Conservation (phyloP, 2,329 filamentous ascomycete genomes). For the Coniella vitis region DNA sequence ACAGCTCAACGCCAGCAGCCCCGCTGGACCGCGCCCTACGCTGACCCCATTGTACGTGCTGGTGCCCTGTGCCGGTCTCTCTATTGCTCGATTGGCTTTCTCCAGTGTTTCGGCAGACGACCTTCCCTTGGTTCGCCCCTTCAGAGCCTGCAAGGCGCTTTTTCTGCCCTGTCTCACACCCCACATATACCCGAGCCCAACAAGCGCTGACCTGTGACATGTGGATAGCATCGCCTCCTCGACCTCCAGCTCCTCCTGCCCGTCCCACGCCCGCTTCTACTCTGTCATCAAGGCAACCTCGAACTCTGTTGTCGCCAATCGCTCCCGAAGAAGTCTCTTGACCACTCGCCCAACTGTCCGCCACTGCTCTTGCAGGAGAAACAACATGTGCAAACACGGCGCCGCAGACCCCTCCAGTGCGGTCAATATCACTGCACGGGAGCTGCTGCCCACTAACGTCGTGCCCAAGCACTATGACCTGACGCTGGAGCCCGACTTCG, state of each 20-base stretch:
- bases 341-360: constrained; percentile 28
- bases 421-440: constrained; percentile 48
- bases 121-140: not conserved
- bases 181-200: constrained; percentile 7
- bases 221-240: constrained; percentile 7
- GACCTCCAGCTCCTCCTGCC: constrained; percentile 3
- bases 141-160: not conserved
- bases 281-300: constrained; percentile 12
- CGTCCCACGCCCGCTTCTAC: constrained; percentile 10
- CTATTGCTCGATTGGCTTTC: not conserved
- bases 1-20: constrained; percentile 4
- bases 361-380: constrained; percentile 68
- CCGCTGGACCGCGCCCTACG: not conserved
- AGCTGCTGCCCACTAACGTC: constrained; percentile 87
- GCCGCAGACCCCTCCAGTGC: constrained; percentile 28
- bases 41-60: constrained; percentile 11
- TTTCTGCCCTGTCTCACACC: not conserved
- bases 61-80: too few relatives aligned
- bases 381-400: constrained; percentile 58
- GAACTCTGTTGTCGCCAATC: constrained; percentile 9
- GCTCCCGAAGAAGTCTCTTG: constrained; percentile 12
- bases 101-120: not conserved
- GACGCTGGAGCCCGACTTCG: constrained; percentile 84
- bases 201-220: constrained; percentile 11
- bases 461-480: constrained; percentile 89